These are phyloP conservation scores for Phytophthora europaea DNA, from an alignment of 352 stramenopile species.

Conservation along the genomic window DNA sequence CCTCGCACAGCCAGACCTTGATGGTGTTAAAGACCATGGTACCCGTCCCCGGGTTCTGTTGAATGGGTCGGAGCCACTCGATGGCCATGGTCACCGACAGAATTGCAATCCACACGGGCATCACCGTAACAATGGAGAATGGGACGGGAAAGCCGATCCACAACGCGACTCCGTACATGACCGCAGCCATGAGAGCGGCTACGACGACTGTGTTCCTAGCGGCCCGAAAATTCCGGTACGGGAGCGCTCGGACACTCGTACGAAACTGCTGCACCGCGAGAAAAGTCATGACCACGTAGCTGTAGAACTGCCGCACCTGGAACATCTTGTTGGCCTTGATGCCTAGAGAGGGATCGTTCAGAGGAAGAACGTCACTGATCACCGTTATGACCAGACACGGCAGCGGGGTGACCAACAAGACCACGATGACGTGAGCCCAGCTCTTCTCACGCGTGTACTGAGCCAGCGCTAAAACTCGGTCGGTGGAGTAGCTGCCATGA, in stretches of 20 bases:
- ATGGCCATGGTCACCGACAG: constrained; percentile 8
- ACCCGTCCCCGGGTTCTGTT: constrained; percentile 4
- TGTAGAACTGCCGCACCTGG: constrained; percentile 27
- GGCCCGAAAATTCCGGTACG: constrained; percentile 17
- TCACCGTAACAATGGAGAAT: constrained; percentile 25
- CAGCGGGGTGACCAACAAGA: constrained; percentile 18
- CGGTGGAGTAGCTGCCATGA: constrained; percentile 19
- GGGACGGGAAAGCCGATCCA: constrained; percentile 25
- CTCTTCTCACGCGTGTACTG: constrained; percentile 12
- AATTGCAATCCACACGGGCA: constrained; percentile 16
- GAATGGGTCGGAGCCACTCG: constrained; percentile 17
- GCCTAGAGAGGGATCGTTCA: constrained; percentile 20
- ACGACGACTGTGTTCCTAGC: constrained; percentile 12
- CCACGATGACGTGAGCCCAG: neutral
- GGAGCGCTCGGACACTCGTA: constrained; percentile 14
- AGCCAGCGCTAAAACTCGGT: constrained; percentile 13
- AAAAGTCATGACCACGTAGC: constrained; percentile 30
- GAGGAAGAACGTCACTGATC: constrained; percentile 14
- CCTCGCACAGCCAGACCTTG: constrained; percentile 34
- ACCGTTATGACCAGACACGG: constrained; percentile 25
- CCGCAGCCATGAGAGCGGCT: neutral
- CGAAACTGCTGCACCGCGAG: constrained; percentile 21
- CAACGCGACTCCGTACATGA: constrained; percentile 3
- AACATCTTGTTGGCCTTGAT: constrained; percentile 21
- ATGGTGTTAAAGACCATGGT: constrained; percentile 27